Base-by-base conservation (phyloP, 2,329 filamentous ascomycete genomes). In the Mycosphaerella sp. region DNA sequence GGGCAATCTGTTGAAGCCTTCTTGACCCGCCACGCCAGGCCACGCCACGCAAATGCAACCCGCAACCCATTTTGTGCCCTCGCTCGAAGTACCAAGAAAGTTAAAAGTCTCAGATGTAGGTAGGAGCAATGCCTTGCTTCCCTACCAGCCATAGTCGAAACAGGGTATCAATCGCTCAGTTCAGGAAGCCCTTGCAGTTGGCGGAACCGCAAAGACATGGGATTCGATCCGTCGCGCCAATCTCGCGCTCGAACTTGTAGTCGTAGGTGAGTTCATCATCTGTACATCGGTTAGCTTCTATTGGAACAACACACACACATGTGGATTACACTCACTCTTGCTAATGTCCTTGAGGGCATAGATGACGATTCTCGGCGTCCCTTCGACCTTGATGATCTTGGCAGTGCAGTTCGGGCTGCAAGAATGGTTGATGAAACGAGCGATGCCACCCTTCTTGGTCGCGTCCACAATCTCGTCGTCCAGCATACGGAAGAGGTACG, bases 181-280 rank as follows among this genome's bases (percentile, higher is more conserved):
- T 98, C 74, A 98, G 88, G 78, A 97, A 98, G 60, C 93, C 93
- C 78, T 98, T 98, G 78, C 93, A 98, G 45, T 89, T 90, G 31
- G 91, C 84, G 42, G 92, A 96, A 56, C 93, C 93, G 72, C 93
- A 98, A 48, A 98, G 84, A 77, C 93, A 98, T 48, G 93, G 93
- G 65, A 98, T 96, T 60, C 93, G 89, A 72, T 98, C 93, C 59
- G 90, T 82, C 64, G 89, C 95, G 67, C 90, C 90, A 67, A 95
- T 89, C 74, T 98, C 93, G 65, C 93, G 87, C 76, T 98, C 93
- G 72, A 98, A 98, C 73, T 98, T 98, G 81, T 98, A 98, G 77
- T 98, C 93, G 76, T 98, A 98, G 2, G 93, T 98, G 70, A 98
- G 84, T 78, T 98, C 93, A 75, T 98, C 93, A 70, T 96, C 93